Conservation (phyloP, 2,329 filamentous ascomycete species). For the Phialemoniopsis sp. region DNA sequence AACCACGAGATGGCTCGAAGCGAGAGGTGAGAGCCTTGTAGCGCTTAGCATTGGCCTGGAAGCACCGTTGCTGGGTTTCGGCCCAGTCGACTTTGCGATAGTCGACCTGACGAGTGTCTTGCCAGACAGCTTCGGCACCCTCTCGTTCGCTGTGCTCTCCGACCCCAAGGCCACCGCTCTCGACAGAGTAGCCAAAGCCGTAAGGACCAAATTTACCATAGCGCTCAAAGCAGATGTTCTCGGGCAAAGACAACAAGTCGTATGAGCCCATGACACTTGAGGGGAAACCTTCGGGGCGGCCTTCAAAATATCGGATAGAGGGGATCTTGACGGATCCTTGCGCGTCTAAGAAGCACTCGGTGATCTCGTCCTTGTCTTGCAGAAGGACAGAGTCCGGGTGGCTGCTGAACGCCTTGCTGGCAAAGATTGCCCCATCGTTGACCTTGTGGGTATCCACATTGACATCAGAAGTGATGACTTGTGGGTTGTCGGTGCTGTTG, state of each 20-base stretch:
- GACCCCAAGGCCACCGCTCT: conserved; percentile 77
- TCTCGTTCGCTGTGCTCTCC: conserved; percentile 81
- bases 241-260: conserved; percentile 69
- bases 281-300: conserved; percentile 80
- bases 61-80: conserved; percentile 70
- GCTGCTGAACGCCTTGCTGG: conserved; percentile 49
- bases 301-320: conserved; percentile 67
- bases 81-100: conserved; percentile 77
- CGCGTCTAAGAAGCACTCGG: conserved; percentile 75
- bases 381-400: conserved; percentile 31
- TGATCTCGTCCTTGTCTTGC: conserved; percentile 44
- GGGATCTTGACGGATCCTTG: conserved; percentile 64
- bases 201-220: conserved; percentile 88
- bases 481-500: conserved; percentile 14
- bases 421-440: conserved; percentile 22
- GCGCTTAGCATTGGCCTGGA: conserved; percentile 63
- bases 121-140: conserved; percentile 77
- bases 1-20: conserved; percentile 40
- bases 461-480: conserved; percentile 6
- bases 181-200: conserved; percentile 78
- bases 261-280: conserved; percentile 85
- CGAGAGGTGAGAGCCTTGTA: conserved; percentile 51
- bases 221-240: conserved; percentile 90
- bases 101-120: conserved; percentile 66
- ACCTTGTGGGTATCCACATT: conserved; percentile 8